Base-by-base conservation (phyloP, 371 early-diverging fungal species). In the Smittium mucronatum region DNA sequence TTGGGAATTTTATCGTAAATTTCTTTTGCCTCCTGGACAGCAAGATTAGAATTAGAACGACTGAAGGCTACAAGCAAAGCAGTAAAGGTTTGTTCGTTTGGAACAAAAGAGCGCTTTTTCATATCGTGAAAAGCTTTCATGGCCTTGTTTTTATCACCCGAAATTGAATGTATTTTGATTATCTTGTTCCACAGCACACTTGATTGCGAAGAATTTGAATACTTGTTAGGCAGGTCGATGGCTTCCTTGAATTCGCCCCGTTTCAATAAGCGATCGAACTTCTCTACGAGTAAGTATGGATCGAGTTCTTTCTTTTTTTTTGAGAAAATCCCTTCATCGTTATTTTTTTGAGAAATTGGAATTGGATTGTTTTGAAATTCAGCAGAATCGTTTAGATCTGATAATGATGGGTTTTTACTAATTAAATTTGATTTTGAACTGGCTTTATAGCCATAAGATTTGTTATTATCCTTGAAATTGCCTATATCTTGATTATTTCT, bases 151-250 rank as follows among this genome's bases (percentile, higher is more conserved):
- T n/a, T 65, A 34, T 65, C 34, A n/a, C 65, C 65, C 2, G n/a
- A 33, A 15, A 32, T 31, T 2, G 32, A 32, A 28, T 34, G 34
- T 17, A 17, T 36, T 33, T 34, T 25, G n/a, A 65, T 65, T 31
- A 65, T 34, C 34, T 36, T 28, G 34, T 65, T 65, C 65, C 65
- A 65, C 11, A 65, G 65, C n/a, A 65, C 65, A n/a, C n/a, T 36
- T 5, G 65, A 65, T n/a, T 65, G 65, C 2, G 32, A 31, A 31
- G n/a, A 32, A 36, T 33, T 65, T 32, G 32, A 32, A n/a, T 33
- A 65, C 34, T 65, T 28, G n/a, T 32, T 65, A 34, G 65, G 65
- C 11, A 65, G 28, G 5, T n/a, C n/a, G n/a, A 33, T 34, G 8
- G 65, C 65, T 36, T 28, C 65, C 5, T 65, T 34, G 25, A 17